Evolutionary conservation across 768 basidiomycete species (phyloP), one percentile per base, ranked within the genome.

Genomic region (Lactarius trivialis): DNA sequence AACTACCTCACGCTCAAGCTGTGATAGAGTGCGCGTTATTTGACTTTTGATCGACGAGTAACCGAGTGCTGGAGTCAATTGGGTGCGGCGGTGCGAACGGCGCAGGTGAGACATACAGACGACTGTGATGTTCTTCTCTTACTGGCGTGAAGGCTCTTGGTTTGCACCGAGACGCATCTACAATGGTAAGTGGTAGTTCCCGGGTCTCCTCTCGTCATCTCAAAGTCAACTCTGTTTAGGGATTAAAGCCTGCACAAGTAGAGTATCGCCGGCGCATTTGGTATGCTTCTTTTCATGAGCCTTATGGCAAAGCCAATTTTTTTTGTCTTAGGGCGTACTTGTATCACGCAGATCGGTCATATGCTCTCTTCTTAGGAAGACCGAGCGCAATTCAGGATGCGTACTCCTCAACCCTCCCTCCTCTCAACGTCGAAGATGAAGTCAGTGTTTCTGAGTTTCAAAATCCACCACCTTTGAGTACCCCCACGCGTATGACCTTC

Each of bases 21-120:
- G 60, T 58, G n/a, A 21, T 67, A 86, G 84, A 85, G 82, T 55
- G 91, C 93, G 58, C 77, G 90, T 65, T 82, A 84, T 68, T 71
- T 85, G 54, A 78, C 82, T 4, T 84, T 91, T 69, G 89, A 92
- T 70, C 84, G 89, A 53, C 84, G 90, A 52, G 89, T 96, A 61
- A 94, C 93, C 8, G 94, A 97, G 75, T 94, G 93, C 69, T 98
- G 94, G 93, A 93, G 91, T 71, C 93, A 96, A 69, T 78, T 98
- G 19, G 94, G 94, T 37, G 93, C 94, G 7, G 92, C 92, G 53
- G 87, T 98, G 15, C 76, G 93, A 62, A 97, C 94, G 34, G 94
- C 93, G 9, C 93, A 96, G 69, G 63, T 64, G 43, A 55, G 63
- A 43, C 39, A 56, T 58, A 30, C 2, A 7, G 19, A 7, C 24